Conservation (phyloP, 306 rosid genomes). For the Citrullus mucosospermus region DNA sequence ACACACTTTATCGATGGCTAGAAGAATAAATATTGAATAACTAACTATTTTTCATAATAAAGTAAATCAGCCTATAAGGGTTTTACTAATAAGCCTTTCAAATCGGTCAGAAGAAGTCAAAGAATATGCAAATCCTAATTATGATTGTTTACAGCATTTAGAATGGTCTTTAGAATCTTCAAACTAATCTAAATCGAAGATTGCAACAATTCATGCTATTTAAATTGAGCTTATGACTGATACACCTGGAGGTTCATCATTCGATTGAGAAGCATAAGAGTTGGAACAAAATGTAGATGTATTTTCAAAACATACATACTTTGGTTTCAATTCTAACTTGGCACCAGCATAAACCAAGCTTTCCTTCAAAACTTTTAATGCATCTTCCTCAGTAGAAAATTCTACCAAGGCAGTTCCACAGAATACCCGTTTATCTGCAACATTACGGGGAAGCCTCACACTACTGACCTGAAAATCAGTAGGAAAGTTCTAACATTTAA, state of each 20-base stretch:
- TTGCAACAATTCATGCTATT: not conserved
- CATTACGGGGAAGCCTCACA: slow-evolving; percentile 78
- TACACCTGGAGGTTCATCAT: not conserved
- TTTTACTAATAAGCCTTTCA: not conserved
- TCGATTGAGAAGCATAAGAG: not conserved
- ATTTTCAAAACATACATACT: slow-evolving; percentile 32
- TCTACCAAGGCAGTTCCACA: slow-evolving; percentile 80
- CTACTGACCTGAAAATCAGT: slow-evolving; percentile 55
- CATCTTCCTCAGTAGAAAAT: slow-evolving; percentile 62
- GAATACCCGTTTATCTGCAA: slow-evolving; percentile 64
- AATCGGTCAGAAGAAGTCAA: not conserved
- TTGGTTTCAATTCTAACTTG: slow-evolving; percentile 50
- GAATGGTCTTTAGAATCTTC: not conserved
- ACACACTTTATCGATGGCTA: not conserved
- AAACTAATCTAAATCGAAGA: not conserved
- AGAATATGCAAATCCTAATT: not conserved
- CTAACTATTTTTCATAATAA: not conserved
- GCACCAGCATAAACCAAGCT: slow-evolving; percentile 44
- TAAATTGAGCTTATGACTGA: not conserved
- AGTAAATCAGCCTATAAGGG: not conserved
- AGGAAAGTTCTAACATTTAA: not conserved
- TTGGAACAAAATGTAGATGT: not conserved
- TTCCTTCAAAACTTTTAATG: slow-evolving; percentile 32
- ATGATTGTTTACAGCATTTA: not conserved
- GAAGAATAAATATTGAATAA: not conserved